These are phyloP conservation scores for Hypoxylon sp. DNA, from an alignment of 2,329 filamentous ascomycete genomes.

Conservation along the genomic window DNA sequence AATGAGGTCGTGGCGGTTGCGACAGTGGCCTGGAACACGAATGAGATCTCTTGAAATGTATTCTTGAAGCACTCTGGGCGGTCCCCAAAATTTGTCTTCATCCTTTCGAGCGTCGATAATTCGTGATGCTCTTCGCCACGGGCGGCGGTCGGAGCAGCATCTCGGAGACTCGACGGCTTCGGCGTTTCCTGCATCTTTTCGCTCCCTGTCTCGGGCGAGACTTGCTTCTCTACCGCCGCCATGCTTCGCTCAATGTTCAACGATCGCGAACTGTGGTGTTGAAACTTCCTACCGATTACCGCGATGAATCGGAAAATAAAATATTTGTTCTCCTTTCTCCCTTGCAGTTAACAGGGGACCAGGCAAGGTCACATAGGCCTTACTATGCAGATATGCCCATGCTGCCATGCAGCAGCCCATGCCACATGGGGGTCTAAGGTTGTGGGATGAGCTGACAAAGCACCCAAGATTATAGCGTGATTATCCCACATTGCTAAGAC, in stretches of 20 bases:
- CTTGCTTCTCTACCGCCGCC: slow-evolving; percentile 23
- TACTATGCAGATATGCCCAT: neutral
- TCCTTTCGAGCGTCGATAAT: slow-evolving; percentile 40
- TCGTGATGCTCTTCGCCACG: slow-evolving; percentile 33
- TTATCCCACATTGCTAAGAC: slow-evolving; percentile 16
- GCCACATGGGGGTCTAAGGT: neutral
- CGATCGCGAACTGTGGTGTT: neutral
- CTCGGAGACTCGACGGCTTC: slow-evolving; percentile 21
- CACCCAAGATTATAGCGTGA: neutral
- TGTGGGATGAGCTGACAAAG: neutral
- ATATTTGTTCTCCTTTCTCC: too few relatives aligned
- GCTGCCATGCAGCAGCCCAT: neutral
- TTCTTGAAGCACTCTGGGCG: slow-evolving; percentile 71
- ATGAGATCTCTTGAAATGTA: slow-evolving; percentile 72
- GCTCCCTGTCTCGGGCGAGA: slow-evolving; percentile 17
- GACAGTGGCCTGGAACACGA: slow-evolving; percentile 74
- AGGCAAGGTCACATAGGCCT: neutral
- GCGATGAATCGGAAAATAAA: neutral
- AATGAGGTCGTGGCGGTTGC: slow-evolving; percentile 73
- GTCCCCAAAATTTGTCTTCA: slow-evolving; percentile 47
- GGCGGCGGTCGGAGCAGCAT: slow-evolving; percentile 1
- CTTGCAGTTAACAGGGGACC: neutral
- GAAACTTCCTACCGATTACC: neutral
- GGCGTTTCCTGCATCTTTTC: slow-evolving; percentile 18
- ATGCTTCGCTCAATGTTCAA: slow-evolving; percentile 6